Evolutionary conservation across 768 basidiomycete species (phyloP).

Genomic region (Postia placenta): DNA sequence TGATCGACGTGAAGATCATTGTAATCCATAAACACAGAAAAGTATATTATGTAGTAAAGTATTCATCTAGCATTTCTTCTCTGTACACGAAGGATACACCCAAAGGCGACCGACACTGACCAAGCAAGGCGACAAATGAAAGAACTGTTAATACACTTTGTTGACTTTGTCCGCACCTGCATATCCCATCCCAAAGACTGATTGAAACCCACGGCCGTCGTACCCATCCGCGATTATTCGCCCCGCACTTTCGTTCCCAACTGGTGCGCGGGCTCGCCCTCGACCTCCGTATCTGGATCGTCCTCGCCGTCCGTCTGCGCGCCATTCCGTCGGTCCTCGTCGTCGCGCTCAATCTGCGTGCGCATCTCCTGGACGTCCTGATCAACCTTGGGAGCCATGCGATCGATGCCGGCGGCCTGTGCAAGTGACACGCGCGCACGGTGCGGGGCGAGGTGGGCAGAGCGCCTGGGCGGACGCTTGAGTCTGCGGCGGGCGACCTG

Average conservation of each 20-base stretch:
- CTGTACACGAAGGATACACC: too few species aligned
- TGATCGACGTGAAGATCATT: too few species aligned
- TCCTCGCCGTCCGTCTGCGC: constrained; percentile 18
- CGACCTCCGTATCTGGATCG: constrained; percentile 19
- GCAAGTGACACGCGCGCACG: constrained; percentile 82
- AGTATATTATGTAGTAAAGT: background rate
- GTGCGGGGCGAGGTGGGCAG: constrained; percentile 76
- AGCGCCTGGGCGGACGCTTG: constrained; percentile 77
- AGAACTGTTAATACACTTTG: background rate
- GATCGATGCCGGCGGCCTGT: constrained; percentile 79
- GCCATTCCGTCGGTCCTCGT: constrained; percentile 29
- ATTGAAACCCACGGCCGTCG: background rate
- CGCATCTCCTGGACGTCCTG: constrained; percentile 79
- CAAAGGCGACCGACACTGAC: too few species aligned
- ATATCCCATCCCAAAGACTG: background rate
- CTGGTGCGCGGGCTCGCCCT: constrained; percentile 7
- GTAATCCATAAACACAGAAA: too few species aligned
- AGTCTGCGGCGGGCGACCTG: constrained; percentile 80
- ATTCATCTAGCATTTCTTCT: too few species aligned
- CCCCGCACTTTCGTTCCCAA: constrained; percentile 4
- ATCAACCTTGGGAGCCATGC: constrained; percentile 81
- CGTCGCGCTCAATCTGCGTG: constrained; percentile 67
- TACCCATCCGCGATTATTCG: background rate
- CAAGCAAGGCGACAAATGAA: too few species aligned
- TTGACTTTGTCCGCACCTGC: background rate